Conservation (phyloP, 805 yeast genomes). For the Candida michaelii region DNA sequence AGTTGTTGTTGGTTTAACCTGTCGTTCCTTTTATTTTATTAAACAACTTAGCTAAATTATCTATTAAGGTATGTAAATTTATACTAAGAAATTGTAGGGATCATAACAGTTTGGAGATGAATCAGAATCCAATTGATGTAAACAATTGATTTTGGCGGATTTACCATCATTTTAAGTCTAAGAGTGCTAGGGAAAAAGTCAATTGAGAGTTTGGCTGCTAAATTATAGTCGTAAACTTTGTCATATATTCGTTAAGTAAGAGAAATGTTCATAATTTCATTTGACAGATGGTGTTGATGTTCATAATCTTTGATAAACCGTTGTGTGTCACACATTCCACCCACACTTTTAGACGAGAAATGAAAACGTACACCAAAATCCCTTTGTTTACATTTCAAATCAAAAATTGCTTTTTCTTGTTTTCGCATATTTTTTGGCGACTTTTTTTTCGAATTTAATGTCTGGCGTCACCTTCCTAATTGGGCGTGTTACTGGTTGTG, state of each 20-base stretch:
- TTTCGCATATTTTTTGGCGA: slow-evolving; percentile 5
- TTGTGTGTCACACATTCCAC: too few relatives aligned
- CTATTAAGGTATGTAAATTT: slow-evolving; percentile 6
- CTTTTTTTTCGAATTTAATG: background rate
- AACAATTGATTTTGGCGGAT: background rate
- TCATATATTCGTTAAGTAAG: background rate
- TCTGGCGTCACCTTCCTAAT: slow-evolving; percentile 10
- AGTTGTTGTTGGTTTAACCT: slow-evolving; percentile 18
- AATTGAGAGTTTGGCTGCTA: background rate
- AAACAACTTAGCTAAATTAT: slow-evolving; percentile 2
- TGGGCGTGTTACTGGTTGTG: slow-evolving; percentile 2
- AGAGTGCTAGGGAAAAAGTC: background rate
- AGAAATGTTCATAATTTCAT: slow-evolving; percentile 1
- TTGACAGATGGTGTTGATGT: background rate
- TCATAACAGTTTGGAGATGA: background rate
- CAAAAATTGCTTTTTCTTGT: slow-evolving; percentile 1
- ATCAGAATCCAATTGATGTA: background rate
- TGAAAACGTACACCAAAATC: background rate
- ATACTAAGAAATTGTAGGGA: slow-evolving; percentile 2
- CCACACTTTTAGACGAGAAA: slow-evolving; percentile 1
- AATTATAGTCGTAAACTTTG: background rate
- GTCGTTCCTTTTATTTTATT: slow-evolving; percentile 17
- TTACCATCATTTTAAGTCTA: background rate
- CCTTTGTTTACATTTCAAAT: slow-evolving; percentile 4
- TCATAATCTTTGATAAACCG: background rate